Evolutionary conservation across 257 asterid species (phyloP), one percentile per base, ranked within the genome.

Genomic region (Solanum clarkiae): DNA sequence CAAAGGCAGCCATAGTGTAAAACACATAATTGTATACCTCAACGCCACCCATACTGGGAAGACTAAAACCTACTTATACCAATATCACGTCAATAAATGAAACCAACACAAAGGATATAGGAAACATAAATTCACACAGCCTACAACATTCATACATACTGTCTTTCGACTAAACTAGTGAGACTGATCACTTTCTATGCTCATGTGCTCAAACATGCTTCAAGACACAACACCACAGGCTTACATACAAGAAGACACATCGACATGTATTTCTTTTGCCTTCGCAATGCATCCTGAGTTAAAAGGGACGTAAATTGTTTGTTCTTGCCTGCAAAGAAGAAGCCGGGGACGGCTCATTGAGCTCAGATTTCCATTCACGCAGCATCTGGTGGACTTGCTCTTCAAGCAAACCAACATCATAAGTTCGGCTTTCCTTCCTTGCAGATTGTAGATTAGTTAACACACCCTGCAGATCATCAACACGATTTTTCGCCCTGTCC

Each of bases 371-470:
- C 98, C 98, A 97, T 83, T 97, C 99, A 0, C 99, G 98, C 60
- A 97, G 98, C 98, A 94, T 92, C 92, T 92, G 99, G 86, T 95
- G 93, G 85, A 97, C 96, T 91, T 97, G 99, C 92, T 95, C 99
- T 88, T 97, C 99, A 62, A 95, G 98, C 89, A 97, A 86, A 10
- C 94, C 93, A 81, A 88, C 96, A 84, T 97, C 98, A 54, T 86
- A 86, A 8, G 90, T 56, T 42, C 99, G 97, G 88, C 99, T 94
- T 87, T 97, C 99, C 89, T 94, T 94, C 95, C 98, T 90, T 20
- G 98, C 98, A 69, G 95, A 92, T 83, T 92, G 98, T 82, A 94
- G 94, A 91, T 93, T 94, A 22, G 91, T 92, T 86, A 97, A 91
- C 90, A 97, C 93, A 29, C 99, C 98, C 89, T 94, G 97, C 70